These are phyloP conservation scores for Corinectria fuckeliana DNA, from an alignment of 2,329 filamentous ascomycete species.

Conservation along the genomic window DNA sequence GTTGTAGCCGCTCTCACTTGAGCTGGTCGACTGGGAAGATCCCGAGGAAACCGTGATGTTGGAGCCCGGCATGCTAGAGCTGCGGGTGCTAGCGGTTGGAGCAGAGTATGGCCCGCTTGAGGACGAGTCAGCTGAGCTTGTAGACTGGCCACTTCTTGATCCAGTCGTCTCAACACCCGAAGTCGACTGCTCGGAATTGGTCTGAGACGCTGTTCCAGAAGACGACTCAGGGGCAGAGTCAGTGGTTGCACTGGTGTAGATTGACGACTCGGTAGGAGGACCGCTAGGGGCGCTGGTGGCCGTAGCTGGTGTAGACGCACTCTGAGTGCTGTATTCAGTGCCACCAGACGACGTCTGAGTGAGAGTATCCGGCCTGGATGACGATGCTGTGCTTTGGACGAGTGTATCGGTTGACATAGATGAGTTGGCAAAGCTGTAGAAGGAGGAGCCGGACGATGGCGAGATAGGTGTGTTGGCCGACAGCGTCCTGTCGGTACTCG, in stretches of 20 bases:
- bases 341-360: conserved; percentile 6
- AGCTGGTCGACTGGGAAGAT: neutral
- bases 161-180: neutral
- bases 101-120: neutral
- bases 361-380: conserved; percentile 12
- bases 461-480: conserved; percentile 20
- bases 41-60: neutral
- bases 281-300: neutral
- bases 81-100: neutral
- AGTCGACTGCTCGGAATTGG: conserved; percentile 1
- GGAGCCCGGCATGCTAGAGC: neutral
- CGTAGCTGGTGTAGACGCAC: neutral
- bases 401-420: conserved; percentile 20
- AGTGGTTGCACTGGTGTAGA: neutral
- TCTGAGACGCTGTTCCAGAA: neutral
- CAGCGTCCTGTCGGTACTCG: neutral
- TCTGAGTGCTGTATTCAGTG: conserved; percentile 1
- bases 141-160: neutral
- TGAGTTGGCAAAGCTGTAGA: conserved; percentile 24
- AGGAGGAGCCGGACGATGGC: conserved; percentile 19
- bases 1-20: conserved; percentile 1
- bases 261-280: neutral
- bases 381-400: conserved; percentile 13
- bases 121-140: neutral
- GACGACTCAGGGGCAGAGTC: neutral